A percentile compares a stretch with the other conserved stretches of the same genome.
phyloP scores from a whole-genome alignment of 257 asterid genomes.

The Osmanthus fragrans region DNA sequence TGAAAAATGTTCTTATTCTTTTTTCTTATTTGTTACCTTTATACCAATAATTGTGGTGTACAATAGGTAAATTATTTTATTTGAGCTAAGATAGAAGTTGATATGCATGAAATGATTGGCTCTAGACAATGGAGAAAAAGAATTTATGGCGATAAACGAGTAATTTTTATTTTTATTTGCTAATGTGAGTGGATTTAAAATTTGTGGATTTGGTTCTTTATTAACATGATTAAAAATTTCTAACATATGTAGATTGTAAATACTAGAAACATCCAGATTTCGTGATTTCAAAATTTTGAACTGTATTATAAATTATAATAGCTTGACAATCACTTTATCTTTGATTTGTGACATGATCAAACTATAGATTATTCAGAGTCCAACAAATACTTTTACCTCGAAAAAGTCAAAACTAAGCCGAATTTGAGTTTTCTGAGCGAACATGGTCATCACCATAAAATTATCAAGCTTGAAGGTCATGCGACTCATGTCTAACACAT shows the following conservation, averaged over 20 bases:
- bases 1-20: neutral
- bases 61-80: neutral
- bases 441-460: too few species aligned
- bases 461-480: too few species aligned
- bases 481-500: too few species aligned
- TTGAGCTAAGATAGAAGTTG: neutral
- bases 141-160: too few species aligned
- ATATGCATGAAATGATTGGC: neutral
- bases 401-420: too few species aligned
- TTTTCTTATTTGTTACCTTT: slow-evolving; percentile 2
- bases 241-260: neutral
- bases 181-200: neutral
- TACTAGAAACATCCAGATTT: neutral
- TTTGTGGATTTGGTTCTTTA: neutral
- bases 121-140: too few species aligned
- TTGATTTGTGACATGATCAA: neutral
- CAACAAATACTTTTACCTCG: neutral
- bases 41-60: slow-evolving; percentile 16
- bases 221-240: neutral
- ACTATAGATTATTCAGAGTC: too few species aligned
- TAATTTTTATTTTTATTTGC: neutral
- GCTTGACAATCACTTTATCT: too few species aligned
- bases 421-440: too few species aligned
- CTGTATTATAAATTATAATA: too few species aligned
- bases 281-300: too few species aligned